Conservation (phyloP, 2,329 filamentous ascomycete genomes). For the Exophiala phaeomuriformis region DNA sequence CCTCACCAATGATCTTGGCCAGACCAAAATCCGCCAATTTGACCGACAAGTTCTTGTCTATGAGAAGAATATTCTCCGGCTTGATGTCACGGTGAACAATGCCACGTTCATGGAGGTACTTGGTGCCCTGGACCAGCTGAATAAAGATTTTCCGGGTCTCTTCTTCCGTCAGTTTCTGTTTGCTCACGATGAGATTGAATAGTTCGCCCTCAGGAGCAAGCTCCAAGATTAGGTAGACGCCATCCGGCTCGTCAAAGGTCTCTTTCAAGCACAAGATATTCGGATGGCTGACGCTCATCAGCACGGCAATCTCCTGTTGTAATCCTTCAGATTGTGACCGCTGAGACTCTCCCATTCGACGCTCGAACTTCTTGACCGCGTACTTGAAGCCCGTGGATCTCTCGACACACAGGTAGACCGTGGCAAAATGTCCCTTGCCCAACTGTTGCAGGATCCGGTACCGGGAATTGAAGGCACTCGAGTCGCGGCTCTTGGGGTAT, state of each 20-base stretch:
- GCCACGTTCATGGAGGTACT: constrained; percentile 93
- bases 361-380: constrained; percentile 93
- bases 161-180: constrained; percentile 75
- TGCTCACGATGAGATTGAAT: constrained; percentile 90
- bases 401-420: constrained; percentile 85
- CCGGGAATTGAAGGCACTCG: constrained; percentile 75
- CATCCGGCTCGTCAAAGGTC: constrained; percentile 84
- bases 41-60: constrained; percentile 74
- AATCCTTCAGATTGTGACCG: constrained; percentile 75
- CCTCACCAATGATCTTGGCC: constrained; percentile 96
- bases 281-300: constrained; percentile 95
- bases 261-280: constrained; percentile 90
- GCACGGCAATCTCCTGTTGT: constrained; percentile 89
- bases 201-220: constrained; percentile 87
- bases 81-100: constrained; percentile 98
- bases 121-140: constrained; percentile 87
- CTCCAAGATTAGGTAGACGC: constrained; percentile 85
- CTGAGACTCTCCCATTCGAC: constrained; percentile 72
- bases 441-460: constrained; percentile 79
- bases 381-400: constrained; percentile 73
- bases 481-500: constrained; percentile 67
- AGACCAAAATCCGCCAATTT: constrained; percentile 96
- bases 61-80: constrained; percentile 87
- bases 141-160: constrained; percentile 82
- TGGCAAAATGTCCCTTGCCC: constrained; percentile 91